Evolutionary conservation across 495 filamentous ascomycete genomes (phyloP), one percentile per base, ranked within the genome.

Genomic region (Penicillium mononematosum): DNA sequence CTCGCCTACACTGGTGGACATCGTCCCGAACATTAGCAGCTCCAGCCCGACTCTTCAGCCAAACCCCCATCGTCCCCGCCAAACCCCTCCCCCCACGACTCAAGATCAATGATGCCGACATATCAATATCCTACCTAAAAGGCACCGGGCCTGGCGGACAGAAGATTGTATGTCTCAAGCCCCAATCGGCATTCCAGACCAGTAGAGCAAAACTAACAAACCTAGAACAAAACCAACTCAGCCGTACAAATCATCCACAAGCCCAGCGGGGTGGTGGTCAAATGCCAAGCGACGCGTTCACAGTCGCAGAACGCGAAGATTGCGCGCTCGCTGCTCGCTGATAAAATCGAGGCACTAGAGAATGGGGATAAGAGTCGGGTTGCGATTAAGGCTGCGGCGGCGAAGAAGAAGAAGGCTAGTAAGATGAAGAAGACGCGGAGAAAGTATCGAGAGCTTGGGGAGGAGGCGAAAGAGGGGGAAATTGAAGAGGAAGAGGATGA

Each of bases 141-240:
- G 94, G 94, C 65, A 89, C 83, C 64, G 94, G 94, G 11, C 94
- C 94, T 2, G 94, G 94, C 45, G 94, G 94, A 0, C 94, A 98
- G 71, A 98, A 98, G 71, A 98, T 97, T 73, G 68, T 81, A 62
- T 12, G 70, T 52, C 24, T n/a, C 20, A 36, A 36, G 39, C 49
- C 29, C 27, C 5, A 27, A 50, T 52, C 45, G 1, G 3, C 27
- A 44, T 48, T 24, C 34, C 14, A 5, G 16, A 38, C 14, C 34
- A 36, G 34, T 1, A 11, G 4, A 11, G 3, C 53, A 58, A 38
- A 49, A 46, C 31, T 54, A 20, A 45, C 42, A 8, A 10, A n/a
- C 20, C 36, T 52, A 92, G 89, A 98, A 98, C 76, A 98, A 98
- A 87, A 98, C 94, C 22, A 86, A 85, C 60, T 97, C 90, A 9